Percentiles rank a stretch among this genome's conserved stretches.
Evolutionary conservation across 306 rosid species (phyloP).

Genomic region (Begonia masoniana): DNA sequence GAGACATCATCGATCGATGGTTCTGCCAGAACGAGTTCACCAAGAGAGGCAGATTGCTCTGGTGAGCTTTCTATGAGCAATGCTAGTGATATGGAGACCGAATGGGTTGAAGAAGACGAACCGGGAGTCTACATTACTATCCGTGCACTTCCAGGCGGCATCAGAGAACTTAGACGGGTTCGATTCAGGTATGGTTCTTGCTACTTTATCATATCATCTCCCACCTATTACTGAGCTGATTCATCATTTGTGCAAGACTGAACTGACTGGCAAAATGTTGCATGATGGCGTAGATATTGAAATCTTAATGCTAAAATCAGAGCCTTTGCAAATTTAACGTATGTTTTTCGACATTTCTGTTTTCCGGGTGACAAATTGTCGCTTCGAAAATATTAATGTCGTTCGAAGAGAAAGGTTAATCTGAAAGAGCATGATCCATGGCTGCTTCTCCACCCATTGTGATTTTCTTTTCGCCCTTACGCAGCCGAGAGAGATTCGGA

Average conservation of each 20-base stretch:
- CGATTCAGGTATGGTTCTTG: slow-evolving; percentile 48
- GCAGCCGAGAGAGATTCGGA: slow-evolving; percentile 84
- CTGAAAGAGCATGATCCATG: neutral
- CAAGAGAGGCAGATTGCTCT: slow-evolving; percentile 50
- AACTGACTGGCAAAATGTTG: too few relatives aligned
- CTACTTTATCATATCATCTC: too few relatives aligned
- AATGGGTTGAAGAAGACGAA: slow-evolving; percentile 89
- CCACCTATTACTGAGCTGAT: too few relatives aligned
- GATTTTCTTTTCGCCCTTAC: neutral
- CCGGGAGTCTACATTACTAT: slow-evolving; percentile 86
- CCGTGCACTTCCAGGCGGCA: slow-evolving; percentile 59
- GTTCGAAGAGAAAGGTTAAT: too few relatives aligned
- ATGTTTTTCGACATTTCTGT: too few relatives aligned
- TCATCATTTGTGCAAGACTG: too few relatives aligned
- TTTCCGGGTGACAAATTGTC: too few relatives aligned
- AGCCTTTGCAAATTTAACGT: too few relatives aligned
- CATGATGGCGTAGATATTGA: too few relatives aligned
- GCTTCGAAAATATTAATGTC: too few relatives aligned
- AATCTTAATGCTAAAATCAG: too few relatives aligned
- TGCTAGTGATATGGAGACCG: slow-evolving; percentile 85
- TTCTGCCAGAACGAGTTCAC: slow-evolving; percentile 62
- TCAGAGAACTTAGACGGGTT: slow-evolving; percentile 78
- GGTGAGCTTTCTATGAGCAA: slow-evolving; percentile 82
- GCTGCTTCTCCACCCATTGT: neutral
- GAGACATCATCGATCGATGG: slow-evolving; percentile 67